Percentiles rank a stretch among this genome's conserved stretches.
These are phyloP conservation scores for Erigeron canadensis DNA, from an alignment of 129 eudicot species.

Conservation along the genomic window DNA sequence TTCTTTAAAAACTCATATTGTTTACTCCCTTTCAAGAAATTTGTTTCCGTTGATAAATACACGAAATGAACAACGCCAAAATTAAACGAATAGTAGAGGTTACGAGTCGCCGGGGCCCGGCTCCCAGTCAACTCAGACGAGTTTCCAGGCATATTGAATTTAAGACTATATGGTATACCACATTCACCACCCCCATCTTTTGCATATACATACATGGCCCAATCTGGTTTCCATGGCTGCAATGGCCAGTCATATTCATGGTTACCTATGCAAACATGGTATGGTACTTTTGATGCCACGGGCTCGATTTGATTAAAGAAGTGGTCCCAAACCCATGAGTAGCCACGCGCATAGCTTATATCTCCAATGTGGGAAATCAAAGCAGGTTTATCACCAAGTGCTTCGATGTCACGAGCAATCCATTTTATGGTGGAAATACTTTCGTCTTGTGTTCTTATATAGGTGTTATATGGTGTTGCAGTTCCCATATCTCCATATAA, in stretches of 20 bases:
- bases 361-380: conserved; percentile 94
- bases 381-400: conserved; percentile 82
- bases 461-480: conserved; percentile 80
- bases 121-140: conserved; percentile 72
- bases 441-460: conserved; percentile 75
- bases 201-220: conserved; percentile 57
- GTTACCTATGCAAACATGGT: conserved; percentile 95
- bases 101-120: conserved; percentile 76
- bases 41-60: conserved; percentile 82
- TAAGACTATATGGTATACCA: conserved; percentile 90
- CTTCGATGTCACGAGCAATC: conserved; percentile 81
- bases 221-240: conserved; percentile 98
- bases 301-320: conserved; percentile 92
- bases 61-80: conserved; percentile 85
- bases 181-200: conserved; percentile 97
- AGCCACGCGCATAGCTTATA: conserved; percentile 95
- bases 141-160: conserved; percentile 96
- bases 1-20: conserved; percentile 76
- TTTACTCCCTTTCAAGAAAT: conserved; percentile 73
- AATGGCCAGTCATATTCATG: conserved; percentile 98
- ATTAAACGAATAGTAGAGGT: conserved; percentile 85
- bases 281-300: conserved; percentile 79
- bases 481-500: conserved; percentile 98
- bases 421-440: conserved; percentile 80
- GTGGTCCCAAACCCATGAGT: conserved; percentile 94